These are phyloP conservation scores for Pythium chondricola DNA, from an alignment of 352 stramenopile species.

Conservation along the genomic window DNA sequence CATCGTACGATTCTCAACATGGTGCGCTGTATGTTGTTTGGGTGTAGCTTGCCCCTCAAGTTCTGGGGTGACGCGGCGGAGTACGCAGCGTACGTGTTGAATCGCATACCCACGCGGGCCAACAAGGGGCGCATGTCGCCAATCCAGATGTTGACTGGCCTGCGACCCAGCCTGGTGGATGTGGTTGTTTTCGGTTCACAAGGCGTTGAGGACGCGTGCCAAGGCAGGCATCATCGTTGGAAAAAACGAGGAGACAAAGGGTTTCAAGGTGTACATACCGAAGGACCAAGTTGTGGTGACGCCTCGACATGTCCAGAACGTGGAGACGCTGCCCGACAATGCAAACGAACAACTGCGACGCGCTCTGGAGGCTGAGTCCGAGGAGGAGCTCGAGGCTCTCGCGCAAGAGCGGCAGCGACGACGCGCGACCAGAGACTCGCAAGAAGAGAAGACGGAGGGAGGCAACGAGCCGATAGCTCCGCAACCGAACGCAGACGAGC, in stretches of 20 bases:
- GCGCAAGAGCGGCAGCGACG: no score
- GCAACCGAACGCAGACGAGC: background rate
- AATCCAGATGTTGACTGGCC: constrained; percentile 10
- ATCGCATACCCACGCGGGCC: constrained; percentile 7
- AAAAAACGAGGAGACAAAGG: constrained; percentile 22
- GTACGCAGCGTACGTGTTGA: constrained; percentile 24
- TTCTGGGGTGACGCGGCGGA: constrained; percentile 22
- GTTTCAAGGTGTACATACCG: constrained; percentile 11
- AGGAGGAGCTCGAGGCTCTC: constrained; percentile 7
- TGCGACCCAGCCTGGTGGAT: background rate
- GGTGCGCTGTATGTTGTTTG: constrained; percentile 24
- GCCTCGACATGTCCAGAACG: constrained; percentile 7
- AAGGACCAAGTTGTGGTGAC: constrained; percentile 8
- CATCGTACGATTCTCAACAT: constrained; percentile 26
- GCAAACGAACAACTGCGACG: constrained; percentile 9
- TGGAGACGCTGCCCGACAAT: constrained; percentile 11
- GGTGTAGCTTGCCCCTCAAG: constrained; percentile 13
- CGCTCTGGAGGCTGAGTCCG: background rate
- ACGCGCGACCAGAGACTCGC: background rate
- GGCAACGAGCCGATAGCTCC: no score
- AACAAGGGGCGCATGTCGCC: constrained; percentile 13
- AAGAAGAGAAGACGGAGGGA: background rate
- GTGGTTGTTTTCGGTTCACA: constrained; percentile 17
- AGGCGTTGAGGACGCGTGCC: constrained; percentile 2
- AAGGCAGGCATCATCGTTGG: constrained; percentile 11